These are phyloP conservation scores for Helianthus annuus DNA, from an alignment of 129 eudicot genomes.

Conservation along the genomic window HanXRQr2.0-SUNRISE NC_035439.2:139726885-139727384, in stretches of 20 bases:
- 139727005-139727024: constrained; percentile 21
- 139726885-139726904: constrained; percentile 37
- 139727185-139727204: constrained; percentile 56
- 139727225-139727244: constrained; percentile 14
- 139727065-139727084: constrained; percentile 31
- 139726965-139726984: background rate
- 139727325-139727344: constrained; percentile 98
- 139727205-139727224: constrained; percentile 27
- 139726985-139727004: background rate
- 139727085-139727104: constrained; percentile 72
- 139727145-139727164: constrained; percentile 27
- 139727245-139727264: constrained; percentile 60
- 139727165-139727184: constrained; percentile 50
- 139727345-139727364: constrained; percentile 51
- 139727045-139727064: constrained; percentile 17
- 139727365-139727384: background rate
- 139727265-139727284: constrained; percentile 85
- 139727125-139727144: constrained; percentile 17
- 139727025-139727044: constrained; percentile 7
- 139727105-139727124: constrained; percentile 29
- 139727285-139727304: constrained; percentile 88
- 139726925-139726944: too few relatives aligned
- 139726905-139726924: constrained; percentile 40
- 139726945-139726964: too few relatives aligned
- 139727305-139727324: constrained; percentile 94